These are phyloP conservation scores for Aspergillus glaucus DNA, from an alignment of 2,329 filamentous ascomycete genomes.

Conservation along the genomic window DNA sequence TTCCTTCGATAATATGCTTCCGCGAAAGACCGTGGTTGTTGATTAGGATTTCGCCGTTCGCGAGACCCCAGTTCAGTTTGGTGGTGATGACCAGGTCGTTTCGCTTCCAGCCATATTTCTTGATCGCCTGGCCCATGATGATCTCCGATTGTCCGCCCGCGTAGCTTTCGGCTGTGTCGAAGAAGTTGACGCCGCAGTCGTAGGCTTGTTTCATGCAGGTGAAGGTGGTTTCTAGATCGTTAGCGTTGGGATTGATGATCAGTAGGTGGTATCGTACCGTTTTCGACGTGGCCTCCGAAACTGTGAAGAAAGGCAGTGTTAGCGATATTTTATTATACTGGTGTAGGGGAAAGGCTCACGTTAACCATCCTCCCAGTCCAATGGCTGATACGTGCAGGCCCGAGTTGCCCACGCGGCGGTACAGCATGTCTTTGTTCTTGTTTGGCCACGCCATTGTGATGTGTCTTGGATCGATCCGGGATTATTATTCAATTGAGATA, in stretches of 20 bases:
- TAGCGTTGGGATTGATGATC: background rate
- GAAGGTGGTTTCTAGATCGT: slow-evolving; percentile 17
- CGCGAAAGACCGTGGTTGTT: slow-evolving; percentile 65
- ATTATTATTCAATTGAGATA: background rate
- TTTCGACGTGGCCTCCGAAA: slow-evolving; percentile 61
- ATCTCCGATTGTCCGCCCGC: slow-evolving; percentile 48
- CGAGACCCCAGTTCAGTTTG: slow-evolving; percentile 53
- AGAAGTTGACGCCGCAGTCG: slow-evolving; percentile 53
- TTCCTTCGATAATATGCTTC: slow-evolving; percentile 65
- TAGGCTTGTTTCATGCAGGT: slow-evolving; percentile 48
- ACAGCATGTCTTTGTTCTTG: slow-evolving; percentile 52
- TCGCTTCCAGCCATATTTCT: slow-evolving; percentile 52
- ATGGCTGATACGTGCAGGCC: slow-evolving; percentile 69
- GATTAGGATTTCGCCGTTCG: slow-evolving; percentile 55
- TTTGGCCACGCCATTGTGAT: slow-evolving; percentile 17
- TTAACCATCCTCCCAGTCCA: slow-evolving; percentile 50
- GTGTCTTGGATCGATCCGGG: background rate
- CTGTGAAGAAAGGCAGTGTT: slow-evolving; percentile 24
- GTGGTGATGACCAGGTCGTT: slow-evolving; percentile 43
- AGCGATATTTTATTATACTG: background rate
- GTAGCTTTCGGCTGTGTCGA: slow-evolving; percentile 50
- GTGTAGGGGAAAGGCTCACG: slow-evolving; percentile 11
- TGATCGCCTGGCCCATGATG: slow-evolving; percentile 51
- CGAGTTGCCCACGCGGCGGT: slow-evolving; percentile 64
- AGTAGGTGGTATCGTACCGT: slow-evolving; percentile 39